phyloP scores from a whole-genome alignment of 1,284 basidiomycete species.

The Sporisorium scitamineum region DNA sequence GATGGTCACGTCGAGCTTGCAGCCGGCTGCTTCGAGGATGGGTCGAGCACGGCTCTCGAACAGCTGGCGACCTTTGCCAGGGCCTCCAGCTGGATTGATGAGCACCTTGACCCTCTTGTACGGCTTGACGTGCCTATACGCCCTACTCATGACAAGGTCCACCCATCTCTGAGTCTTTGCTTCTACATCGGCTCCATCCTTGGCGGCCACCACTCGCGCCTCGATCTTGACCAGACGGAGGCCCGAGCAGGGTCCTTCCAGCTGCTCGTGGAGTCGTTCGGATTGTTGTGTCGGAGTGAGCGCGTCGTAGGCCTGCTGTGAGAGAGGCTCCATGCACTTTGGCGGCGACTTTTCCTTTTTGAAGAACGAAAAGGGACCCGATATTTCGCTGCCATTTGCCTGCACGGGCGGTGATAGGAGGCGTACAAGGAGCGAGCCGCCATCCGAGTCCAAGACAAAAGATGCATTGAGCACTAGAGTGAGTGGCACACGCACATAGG shows the following conservation, averaged over 20 bases:
- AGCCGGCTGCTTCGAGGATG: conserved; percentile 82
- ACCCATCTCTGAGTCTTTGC: conserved; percentile 41
- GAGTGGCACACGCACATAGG: conserved; percentile 52
- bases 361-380: conserved; percentile 38
- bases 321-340: conserved; percentile 32
- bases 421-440: conserved; percentile 60
- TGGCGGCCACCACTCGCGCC: conserved; percentile 34
- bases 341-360: conserved; percentile 30
- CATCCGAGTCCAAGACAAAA: conserved; percentile 62
- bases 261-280: conserved; percentile 39
- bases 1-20: conserved; percentile 76
- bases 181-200: conserved; percentile 26
- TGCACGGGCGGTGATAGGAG: conserved; percentile 53
- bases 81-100: conserved; percentile 89
- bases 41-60: conserved; percentile 81
- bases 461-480: conserved; percentile 56
- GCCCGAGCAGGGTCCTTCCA: conserved; percentile 57
- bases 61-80: conserved; percentile 78
- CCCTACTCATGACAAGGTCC: conserved; percentile 39
- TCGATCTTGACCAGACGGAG: conserved; percentile 61
- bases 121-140: conserved; percentile 43
- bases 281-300: conserved; percentile 18
- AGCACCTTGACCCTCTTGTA: conserved; percentile 72
- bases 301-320: conserved; percentile 23
- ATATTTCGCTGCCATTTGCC: conserved; percentile 2